A percentile compares a stretch with the other conserved stretches of the same genome.
Conservation (phyloP, 345 rosid species). For the Psidium friedrichsthalianum region DNA sequence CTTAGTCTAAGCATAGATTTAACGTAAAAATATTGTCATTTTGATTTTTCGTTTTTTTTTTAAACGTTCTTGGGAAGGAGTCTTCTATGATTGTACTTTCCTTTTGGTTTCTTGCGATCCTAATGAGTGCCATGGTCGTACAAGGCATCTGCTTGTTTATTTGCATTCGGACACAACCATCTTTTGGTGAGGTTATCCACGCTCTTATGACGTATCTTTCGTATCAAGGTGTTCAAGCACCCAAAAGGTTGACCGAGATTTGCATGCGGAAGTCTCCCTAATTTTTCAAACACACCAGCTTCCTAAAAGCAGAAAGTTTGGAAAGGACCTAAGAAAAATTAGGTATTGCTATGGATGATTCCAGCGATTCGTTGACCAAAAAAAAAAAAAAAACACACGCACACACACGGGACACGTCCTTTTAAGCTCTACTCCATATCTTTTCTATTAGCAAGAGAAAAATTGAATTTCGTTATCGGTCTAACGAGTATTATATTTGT, state of each 20-base stretch:
- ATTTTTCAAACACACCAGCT: background rate
- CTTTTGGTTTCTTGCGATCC: background rate
- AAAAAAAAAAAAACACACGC: too few species aligned
- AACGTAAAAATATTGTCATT: background rate
- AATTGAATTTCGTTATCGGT: too few species aligned
- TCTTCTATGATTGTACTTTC: background rate
- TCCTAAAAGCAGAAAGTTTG: background rate
- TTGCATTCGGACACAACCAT: background rate
- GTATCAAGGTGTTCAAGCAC: background rate
- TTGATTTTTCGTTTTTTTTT: background rate
- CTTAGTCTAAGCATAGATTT: background rate
- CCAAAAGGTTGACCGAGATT: background rate
- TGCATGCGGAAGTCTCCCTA: background rate
- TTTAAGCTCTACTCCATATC: background rate
- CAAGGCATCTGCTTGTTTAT: background rate
- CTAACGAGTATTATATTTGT: too few species aligned
- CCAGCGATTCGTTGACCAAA: background rate
- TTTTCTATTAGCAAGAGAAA: background rate
- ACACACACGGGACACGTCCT: background rate
- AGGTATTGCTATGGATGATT: background rate
- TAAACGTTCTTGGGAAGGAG: background rate
- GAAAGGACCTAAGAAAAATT: background rate
- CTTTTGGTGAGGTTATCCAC: background rate
- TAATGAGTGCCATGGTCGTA: accelerated
- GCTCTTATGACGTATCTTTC: background rate